Evolutionary conservation across 2,329 filamentous ascomycete genomes (phyloP).

Genomic region (Phyllosticta paracitricarpa): DNA sequence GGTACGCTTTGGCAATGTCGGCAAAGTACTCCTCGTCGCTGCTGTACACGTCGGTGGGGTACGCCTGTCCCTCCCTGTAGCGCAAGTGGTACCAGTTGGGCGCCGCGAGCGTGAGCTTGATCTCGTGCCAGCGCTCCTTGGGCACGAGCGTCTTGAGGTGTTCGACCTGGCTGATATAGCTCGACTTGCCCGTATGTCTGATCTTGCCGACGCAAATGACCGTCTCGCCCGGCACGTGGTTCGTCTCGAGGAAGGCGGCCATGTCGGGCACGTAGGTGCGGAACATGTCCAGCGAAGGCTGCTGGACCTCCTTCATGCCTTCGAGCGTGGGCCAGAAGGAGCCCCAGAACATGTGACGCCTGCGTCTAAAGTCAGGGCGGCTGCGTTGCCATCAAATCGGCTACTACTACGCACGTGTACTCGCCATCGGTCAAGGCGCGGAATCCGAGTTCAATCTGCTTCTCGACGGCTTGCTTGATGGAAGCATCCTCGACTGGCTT

Average conservation of each 20-base stretch:
- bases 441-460: constrained; percentile 52
- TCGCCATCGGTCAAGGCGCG: constrained; percentile 57
- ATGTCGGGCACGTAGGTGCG: constrained; percentile 49
- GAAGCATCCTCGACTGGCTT: constrained; percentile 52
- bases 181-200: constrained; percentile 42
- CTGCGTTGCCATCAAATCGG: neutral
- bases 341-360: constrained; percentile 42
- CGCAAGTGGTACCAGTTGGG: constrained; percentile 59
- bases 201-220: constrained; percentile 48
- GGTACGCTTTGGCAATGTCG: constrained; percentile 34
- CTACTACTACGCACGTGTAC: constrained; percentile 33
- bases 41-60: constrained; percentile 29
- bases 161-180: constrained; percentile 47
- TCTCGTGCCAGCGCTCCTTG: constrained; percentile 48
- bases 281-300: constrained; percentile 42
- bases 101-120: constrained; percentile 56
- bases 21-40: constrained; percentile 34
- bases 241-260: constrained; percentile 47
- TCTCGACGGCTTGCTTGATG: constrained; percentile 52
- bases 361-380: constrained; percentile 6
- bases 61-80: constrained; percentile 42
- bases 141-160: constrained; percentile 48
- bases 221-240: constrained; percentile 44
- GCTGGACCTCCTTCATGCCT: constrained; percentile 41
- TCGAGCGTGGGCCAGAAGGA: constrained; percentile 42